A percentile compares a stretch with the other conserved stretches of the same genome.
These are phyloP conservation scores for Calonectria multiphialidica DNA, from an alignment of 2,329 filamentous ascomycete genomes.

Conservation along the genomic window DNA sequence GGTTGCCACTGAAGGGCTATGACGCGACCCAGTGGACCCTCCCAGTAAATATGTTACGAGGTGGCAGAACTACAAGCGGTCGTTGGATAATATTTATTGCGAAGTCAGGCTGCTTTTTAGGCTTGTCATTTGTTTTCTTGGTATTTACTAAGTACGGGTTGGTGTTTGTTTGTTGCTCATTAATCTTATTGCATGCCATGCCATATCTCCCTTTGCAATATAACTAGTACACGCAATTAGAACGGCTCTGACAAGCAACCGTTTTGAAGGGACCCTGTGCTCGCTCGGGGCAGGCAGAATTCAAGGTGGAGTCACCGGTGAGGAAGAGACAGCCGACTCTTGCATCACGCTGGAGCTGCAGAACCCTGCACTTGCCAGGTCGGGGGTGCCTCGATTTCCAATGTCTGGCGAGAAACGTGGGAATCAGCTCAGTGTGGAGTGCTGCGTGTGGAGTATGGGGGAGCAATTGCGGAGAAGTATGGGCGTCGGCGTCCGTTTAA, in stretches of 20 bases:
- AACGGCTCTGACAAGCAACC: neutral
- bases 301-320: neutral
- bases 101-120: too few relatives aligned
- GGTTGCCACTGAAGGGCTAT: too few relatives aligned
- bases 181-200: too few relatives aligned
- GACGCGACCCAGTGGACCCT: too few relatives aligned
- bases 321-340: neutral
- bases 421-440: slow-evolving; percentile 3
- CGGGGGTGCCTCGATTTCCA: neutral
- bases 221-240: neutral
- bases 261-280: neutral
- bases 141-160: too few relatives aligned
- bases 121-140: too few relatives aligned
- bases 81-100: too few relatives aligned
- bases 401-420: neutral
- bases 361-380: neutral
- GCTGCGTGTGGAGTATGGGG: neutral
- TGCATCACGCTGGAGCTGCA: neutral
- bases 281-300: neutral
- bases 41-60: too few relatives aligned
- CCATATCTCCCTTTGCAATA: neutral
- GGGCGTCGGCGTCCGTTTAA: neutral
- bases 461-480: neutral
- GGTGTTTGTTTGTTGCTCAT: too few relatives aligned
- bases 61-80: too few relatives aligned